These are phyloP conservation scores for Wakefieldia striispora DNA, from an alignment of 768 basidiomycete species.

Conservation along the genomic window DNA sequence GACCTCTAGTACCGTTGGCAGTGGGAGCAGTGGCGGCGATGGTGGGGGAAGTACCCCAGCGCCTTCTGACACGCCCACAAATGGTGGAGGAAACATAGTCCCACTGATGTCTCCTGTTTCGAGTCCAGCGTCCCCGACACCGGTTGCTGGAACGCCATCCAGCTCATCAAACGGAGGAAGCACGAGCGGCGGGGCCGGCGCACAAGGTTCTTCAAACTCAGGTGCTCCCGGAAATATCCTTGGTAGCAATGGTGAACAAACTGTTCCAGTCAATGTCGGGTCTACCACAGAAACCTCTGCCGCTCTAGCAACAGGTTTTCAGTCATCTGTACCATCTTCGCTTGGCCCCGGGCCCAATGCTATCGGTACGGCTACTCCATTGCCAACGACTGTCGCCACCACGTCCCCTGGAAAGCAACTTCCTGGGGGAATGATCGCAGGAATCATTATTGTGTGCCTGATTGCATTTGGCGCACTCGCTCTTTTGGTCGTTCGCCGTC, in stretches of 20 bases:
- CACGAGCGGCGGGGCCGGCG: neutral
- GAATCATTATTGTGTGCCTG: conserved; percentile 35
- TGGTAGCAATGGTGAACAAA: neutral
- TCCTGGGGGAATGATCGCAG: conserved; percentile 48
- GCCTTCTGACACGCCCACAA: neutral
- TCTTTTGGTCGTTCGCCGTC: conserved; percentile 46
- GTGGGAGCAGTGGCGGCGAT: neutral
- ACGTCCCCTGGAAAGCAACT: conserved; percentile 28
- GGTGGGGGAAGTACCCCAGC: neutral
- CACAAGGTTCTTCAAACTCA: neutral
- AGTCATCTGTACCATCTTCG: conserved; percentile 4
- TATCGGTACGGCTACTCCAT: conserved; percentile 13
- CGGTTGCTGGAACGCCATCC: neutral
- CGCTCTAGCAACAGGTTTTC: neutral
- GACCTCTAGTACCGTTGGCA: neutral
- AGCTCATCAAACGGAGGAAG: neutral
- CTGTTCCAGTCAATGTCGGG: neutral
- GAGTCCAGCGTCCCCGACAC: neutral
- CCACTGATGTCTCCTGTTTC: neutral
- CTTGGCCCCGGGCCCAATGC: conserved; percentile 8
- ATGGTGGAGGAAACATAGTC: neutral
- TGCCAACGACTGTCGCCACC: conserved; percentile 10
- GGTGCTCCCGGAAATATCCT: neutral
- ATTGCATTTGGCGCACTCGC: conserved; percentile 34
- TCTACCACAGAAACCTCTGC: neutral